Conservation (phyloP, 2,329 filamentous ascomycete species). For the Plenodomus biglobosus region DNA sequence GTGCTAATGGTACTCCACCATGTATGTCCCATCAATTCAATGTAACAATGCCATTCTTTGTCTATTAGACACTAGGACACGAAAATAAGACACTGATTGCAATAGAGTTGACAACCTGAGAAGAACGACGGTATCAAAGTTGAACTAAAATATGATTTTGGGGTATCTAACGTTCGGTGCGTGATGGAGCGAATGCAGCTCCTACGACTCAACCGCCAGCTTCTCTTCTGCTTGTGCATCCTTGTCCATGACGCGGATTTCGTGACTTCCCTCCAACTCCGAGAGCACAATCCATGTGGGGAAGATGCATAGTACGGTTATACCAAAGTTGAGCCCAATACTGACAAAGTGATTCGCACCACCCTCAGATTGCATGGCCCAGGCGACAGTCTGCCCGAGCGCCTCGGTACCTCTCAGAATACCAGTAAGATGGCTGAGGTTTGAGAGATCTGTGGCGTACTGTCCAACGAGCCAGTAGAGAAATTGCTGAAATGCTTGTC, state of each 20-base stretch:
- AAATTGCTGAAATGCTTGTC: constrained; percentile 43
- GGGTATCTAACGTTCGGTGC: not conserved
- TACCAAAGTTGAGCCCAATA: constrained; percentile 42
- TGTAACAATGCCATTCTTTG: no score
- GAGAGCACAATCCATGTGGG: constrained; percentile 40
- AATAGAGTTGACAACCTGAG: no score
- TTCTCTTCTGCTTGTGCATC: constrained; percentile 12
- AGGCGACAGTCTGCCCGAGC: constrained; percentile 40
- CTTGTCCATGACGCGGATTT: constrained; percentile 27
- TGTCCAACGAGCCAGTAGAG: constrained; percentile 43
- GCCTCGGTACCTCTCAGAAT: constrained; percentile 41
- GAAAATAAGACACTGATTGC: no score
- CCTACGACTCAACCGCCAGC: not conserved
- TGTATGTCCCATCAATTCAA: no score
- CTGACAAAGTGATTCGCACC: constrained; percentile 42
- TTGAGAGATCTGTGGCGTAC: constrained; percentile 38
- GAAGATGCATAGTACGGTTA: constrained; percentile 33
- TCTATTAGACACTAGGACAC: no score
- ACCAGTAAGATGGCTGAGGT: constrained; percentile 38
- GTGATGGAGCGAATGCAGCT: not conserved
- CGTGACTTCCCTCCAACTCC: constrained; percentile 36
- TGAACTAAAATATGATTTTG: no score
- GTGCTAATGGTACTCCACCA: no score
- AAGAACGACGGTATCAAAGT: no score
- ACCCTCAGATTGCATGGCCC: constrained; percentile 43